phyloP scores from a whole-genome alignment of 192 early-diverging fungal genomes.

The Entomortierella beljakovae region DNA sequence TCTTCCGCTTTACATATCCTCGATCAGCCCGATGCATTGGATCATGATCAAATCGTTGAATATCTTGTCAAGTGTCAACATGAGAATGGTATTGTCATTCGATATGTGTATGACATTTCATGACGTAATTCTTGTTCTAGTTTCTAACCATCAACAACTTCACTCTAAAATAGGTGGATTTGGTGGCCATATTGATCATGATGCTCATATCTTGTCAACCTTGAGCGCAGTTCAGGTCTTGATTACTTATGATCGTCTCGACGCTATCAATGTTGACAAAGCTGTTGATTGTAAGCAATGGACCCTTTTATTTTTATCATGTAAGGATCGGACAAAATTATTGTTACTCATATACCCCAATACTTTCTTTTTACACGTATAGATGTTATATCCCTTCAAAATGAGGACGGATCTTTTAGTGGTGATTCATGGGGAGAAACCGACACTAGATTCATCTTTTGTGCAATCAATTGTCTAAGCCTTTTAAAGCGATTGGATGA shows the following conservation, averaged over 20 bases:
- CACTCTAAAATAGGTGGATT: slow-evolving; percentile 76
- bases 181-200: slow-evolving; percentile 87
- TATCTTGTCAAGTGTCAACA: slow-evolving; percentile 87
- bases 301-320: neutral
- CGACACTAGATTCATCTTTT: slow-evolving; percentile 94
- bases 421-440: slow-evolving; percentile 96
- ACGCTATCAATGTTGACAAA: slow-evolving; percentile 73
- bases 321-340: neutral
- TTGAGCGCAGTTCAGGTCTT: slow-evolving; percentile 92
- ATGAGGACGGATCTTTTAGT: slow-evolving; percentile 79
- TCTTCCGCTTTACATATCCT: slow-evolving; percentile 85
- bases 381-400: slow-evolving; percentile 77
- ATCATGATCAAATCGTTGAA: slow-evolving; percentile 77
- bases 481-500: slow-evolving; percentile 77
- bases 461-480: slow-evolving; percentile 82
- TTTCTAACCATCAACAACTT: neutral
- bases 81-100: slow-evolving; percentile 68
- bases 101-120: neutral
- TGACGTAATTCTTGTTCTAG: slow-evolving; percentile 18
- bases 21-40: slow-evolving; percentile 70
- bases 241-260: slow-evolving; percentile 82
- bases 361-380: neutral
- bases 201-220: slow-evolving; percentile 92
- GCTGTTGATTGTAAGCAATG: slow-evolving; percentile 74
- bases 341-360: neutral